These are phyloP conservation scores for Yamadazyma sp. DNA, from an alignment of 805 yeast genomes.

Conservation along the genomic window DNA sequence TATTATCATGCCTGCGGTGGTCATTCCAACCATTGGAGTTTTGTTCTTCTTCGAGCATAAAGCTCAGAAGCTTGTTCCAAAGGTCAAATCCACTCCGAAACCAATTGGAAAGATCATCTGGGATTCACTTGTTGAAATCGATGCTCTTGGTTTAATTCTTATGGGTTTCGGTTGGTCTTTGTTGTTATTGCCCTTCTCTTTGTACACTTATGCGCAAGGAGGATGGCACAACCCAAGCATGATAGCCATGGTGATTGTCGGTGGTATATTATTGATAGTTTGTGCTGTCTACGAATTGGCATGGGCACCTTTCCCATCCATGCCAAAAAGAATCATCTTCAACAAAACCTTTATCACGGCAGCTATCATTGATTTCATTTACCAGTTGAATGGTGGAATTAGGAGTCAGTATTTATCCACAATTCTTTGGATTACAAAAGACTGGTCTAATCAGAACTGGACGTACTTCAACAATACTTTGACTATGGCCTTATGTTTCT, in stretches of 20 bases:
- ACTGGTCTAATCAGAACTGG: constrained; percentile 34
- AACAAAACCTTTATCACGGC: constrained; percentile 40
- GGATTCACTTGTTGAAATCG: constrained; percentile 30
- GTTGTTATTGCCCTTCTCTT: constrained; percentile 39
- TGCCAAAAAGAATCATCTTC: constrained; percentile 31
- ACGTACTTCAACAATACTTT: constrained; percentile 36
- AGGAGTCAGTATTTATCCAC: constrained; percentile 33
- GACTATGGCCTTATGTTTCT: constrained; percentile 38
- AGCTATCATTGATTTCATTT: constrained; percentile 32
- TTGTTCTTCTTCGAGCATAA: constrained; percentile 32
- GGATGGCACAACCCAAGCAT: constrained; percentile 39
- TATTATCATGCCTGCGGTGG: constrained; percentile 43
- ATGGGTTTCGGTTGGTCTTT: constrained; percentile 40
- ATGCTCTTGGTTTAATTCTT: constrained; percentile 36
- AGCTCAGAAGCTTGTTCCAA: constrained; percentile 20
- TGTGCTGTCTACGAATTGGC: constrained; percentile 36
- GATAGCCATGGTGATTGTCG: constrained; percentile 45
- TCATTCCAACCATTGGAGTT: constrained; percentile 30
- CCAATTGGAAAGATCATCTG: not conserved
- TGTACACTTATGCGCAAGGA: constrained; percentile 30
- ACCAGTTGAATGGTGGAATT: constrained; percentile 29
- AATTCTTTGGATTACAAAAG: constrained; percentile 28
- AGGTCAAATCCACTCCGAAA: constrained; percentile 5
- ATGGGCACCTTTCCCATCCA: constrained; percentile 35
- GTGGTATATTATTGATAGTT: constrained; percentile 32